phyloP scores from a whole-genome alignment of 257 asterid species.

The Solanum dulcamara region DNA sequence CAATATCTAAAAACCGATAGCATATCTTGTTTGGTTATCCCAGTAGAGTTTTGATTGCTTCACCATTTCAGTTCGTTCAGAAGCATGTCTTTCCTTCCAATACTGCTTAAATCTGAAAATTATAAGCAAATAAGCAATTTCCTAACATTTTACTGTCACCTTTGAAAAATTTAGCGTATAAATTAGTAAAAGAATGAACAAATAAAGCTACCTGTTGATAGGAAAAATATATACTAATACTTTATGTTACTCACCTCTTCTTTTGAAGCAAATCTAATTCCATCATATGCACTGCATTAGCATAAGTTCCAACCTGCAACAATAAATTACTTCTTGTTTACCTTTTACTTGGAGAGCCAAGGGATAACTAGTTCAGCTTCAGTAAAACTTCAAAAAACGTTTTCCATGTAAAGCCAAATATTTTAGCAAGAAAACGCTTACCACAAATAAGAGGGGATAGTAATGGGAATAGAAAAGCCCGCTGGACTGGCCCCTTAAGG shows the following conservation, averaged over 20 bases:
- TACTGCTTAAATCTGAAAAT: conserved; percentile 45
- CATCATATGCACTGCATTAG: conserved; percentile 52
- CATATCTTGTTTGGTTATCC: conserved; percentile 57
- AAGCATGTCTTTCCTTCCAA: conserved; percentile 58
- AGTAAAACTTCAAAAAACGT: not conserved
- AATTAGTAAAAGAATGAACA: not conserved
- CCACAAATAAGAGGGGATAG: not conserved
- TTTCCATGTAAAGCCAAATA: not conserved
- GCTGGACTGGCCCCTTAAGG: not conserved
- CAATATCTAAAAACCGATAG: conserved; percentile 46
- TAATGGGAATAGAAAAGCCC: not conserved
- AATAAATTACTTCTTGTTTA: not conserved
- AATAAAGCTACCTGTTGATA: not conserved
- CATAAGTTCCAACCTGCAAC: conserved; percentile 51
- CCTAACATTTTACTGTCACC: not conserved
- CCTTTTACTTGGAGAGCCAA: not conserved
- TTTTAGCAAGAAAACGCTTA: not conserved
- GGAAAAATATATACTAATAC: not conserved
- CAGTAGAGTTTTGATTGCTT: conserved; percentile 63
- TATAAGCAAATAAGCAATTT: not conserved
- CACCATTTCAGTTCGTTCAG: conserved; percentile 53
- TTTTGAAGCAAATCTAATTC: conserved; percentile 59
- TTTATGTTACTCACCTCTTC: conserved; percentile 38
- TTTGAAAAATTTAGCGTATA: not conserved
- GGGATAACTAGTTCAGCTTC: not conserved